Percentiles rank a stretch among this genome's conserved stretches.
Evolutionary conservation across 2,329 filamentous ascomycete genomes (phyloP).

Genomic region (Keithomyces neogunnii): DNA sequence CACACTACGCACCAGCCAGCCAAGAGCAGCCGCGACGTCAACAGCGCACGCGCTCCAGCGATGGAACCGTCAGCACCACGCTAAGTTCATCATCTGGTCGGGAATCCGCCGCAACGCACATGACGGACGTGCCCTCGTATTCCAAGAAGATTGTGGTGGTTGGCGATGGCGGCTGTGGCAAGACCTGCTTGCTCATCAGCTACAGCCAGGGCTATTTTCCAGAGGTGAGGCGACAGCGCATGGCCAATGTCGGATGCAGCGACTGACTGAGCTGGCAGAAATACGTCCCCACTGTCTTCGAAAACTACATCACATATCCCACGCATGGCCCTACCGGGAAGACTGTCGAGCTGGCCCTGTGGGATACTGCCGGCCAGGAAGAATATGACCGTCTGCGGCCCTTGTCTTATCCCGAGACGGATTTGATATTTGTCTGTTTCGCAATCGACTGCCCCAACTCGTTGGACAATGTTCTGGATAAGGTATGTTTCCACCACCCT

Average conservation of each 20-base stretch:
- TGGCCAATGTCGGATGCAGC: background rate
- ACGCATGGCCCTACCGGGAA: constrained; percentile 82
- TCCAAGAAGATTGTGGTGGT: constrained; percentile 99
- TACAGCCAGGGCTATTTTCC: constrained; percentile 99
- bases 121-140: constrained; percentile 85
- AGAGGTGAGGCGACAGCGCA: constrained; percentile 57
- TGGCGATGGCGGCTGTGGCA: constrained; percentile 94
- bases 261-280: constrained; percentile 51
- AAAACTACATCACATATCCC: constrained; percentile 99
- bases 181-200: constrained; percentile 96
- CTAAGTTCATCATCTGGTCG: constrained; percentile 67
- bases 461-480: constrained; percentile 96
- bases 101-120: constrained; percentile 72
- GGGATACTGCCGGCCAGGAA: constrained; percentile 98
- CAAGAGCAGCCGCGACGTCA: constrained; percentile 32
- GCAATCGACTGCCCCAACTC: constrained; percentile 98
- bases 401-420: constrained; percentile 95
- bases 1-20: constrained; percentile 36
- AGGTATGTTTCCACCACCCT: constrained; percentile 49
- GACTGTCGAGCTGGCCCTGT: constrained; percentile 90
- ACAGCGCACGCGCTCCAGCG: constrained; percentile 62
- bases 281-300: constrained; percentile 99
- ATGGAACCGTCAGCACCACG: constrained; percentile 82
- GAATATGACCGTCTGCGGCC: constrained; percentile 95
- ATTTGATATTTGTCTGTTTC: constrained; percentile 97